These are phyloP conservation scores for Sporothrix mexicana DNA, from an alignment of 2,329 filamentous ascomycete genomes.

Conservation along the genomic window DNA sequence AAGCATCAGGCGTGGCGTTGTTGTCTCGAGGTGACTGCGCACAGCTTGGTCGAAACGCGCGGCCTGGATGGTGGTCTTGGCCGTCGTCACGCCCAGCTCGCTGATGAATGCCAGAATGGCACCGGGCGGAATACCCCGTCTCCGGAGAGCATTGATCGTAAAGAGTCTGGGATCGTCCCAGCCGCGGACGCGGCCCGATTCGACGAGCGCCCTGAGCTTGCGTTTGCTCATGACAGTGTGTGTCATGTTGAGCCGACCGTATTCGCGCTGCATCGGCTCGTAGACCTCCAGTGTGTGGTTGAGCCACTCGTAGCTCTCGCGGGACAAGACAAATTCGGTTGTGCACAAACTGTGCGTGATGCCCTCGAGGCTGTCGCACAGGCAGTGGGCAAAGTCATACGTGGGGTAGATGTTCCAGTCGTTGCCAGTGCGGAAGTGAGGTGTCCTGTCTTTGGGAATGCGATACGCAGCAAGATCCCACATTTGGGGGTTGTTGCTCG, in stretches of 20 bases:
- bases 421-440: slow-evolving; percentile 78
- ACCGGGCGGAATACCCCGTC: slow-evolving; percentile 84
- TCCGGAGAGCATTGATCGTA: slow-evolving; percentile 81
- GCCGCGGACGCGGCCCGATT: slow-evolving; percentile 76
- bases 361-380: slow-evolving; percentile 89
- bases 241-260: slow-evolving; percentile 70
- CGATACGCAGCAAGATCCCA: slow-evolving; percentile 95
- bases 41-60: slow-evolving; percentile 82
- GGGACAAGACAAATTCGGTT: slow-evolving; percentile 66
- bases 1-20: slow-evolving; percentile 87
- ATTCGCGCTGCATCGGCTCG: slow-evolving; percentile 93
- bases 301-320: slow-evolving; percentile 85
- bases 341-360: slow-evolving; percentile 77
- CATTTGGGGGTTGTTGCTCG: slow-evolving; percentile 51
- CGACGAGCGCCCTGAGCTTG: slow-evolving; percentile 79
- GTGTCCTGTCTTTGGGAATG: slow-evolving; percentile 63
- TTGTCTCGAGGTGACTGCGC: slow-evolving; percentile 83
- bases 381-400: slow-evolving; percentile 89
- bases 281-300: slow-evolving; percentile 82
- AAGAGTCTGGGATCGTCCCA: slow-evolving; percentile 94
- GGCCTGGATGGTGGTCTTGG: slow-evolving; percentile 78
- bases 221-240: slow-evolving; percentile 90
- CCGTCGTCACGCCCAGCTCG: slow-evolving; percentile 88
- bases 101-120: slow-evolving; percentile 90
- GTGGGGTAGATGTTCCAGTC: slow-evolving; percentile 95